Percentiles rank a stretch among this genome's conserved stretches.
phyloP scores from a whole-genome alignment of 352 stramenopile genomes.

The Phytophthora pseudosyringae region DNA sequence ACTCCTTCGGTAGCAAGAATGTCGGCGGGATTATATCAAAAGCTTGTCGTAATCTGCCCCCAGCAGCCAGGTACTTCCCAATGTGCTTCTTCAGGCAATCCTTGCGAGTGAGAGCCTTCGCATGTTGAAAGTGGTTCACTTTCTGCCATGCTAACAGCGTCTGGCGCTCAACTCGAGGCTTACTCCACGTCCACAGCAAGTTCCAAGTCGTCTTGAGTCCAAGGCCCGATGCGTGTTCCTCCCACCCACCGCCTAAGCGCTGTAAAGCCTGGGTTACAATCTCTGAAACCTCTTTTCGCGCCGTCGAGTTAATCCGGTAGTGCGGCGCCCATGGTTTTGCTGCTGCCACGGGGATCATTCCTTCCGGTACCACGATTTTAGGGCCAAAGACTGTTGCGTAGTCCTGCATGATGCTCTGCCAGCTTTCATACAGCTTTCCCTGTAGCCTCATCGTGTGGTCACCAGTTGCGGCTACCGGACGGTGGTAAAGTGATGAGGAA shows the following conservation, averaged over 20 bases:
- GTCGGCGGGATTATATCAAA: constrained; percentile 94
- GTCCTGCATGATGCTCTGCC: constrained; percentile 87
- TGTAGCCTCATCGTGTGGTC: constrained; percentile 69
- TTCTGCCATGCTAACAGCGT: constrained; percentile 93
- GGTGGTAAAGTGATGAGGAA: constrained; percentile 29
- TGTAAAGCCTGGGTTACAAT: constrained; percentile 79
- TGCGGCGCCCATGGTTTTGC: constrained; percentile 58
- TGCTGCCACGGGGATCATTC: constrained; percentile 38
- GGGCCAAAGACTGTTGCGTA: constrained; percentile 83
- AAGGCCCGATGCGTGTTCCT: constrained; percentile 76
- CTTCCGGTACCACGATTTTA: constrained; percentile 40
- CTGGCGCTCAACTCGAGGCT: constrained; percentile 81
- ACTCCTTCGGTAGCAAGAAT: constrained; percentile 94
- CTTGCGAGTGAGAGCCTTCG: constrained; percentile 92
- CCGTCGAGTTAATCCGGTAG: constrained; percentile 85
- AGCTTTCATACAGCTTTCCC: constrained; percentile 83
- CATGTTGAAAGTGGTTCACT: constrained; percentile 95
- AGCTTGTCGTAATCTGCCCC: constrained; percentile 56
- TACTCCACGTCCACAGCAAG: constrained; percentile 92
- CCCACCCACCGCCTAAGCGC: constrained; percentile 58
- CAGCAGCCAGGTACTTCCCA: constrained; percentile 63
- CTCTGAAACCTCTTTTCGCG: constrained; percentile 80
- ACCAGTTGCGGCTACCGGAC: constrained; percentile 17
- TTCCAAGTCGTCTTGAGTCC: constrained; percentile 93
- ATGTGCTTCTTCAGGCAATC: constrained; percentile 93